Percentiles rank a stretch among this genome's conserved stretches.
phyloP scores from a whole-genome alignment of 345 rosid species.

The Geranium brycei region DNA sequence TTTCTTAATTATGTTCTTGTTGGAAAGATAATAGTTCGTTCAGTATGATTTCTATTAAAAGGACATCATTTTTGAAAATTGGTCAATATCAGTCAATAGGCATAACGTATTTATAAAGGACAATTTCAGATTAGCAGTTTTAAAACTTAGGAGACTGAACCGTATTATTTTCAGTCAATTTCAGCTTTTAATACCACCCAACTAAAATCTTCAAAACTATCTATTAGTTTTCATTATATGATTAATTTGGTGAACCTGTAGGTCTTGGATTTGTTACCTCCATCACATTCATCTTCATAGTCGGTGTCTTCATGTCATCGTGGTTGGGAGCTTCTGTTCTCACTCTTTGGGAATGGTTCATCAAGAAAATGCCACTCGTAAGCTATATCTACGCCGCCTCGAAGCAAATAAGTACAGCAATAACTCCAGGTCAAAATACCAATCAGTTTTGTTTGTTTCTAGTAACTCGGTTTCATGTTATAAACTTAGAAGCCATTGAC shows the following conservation, averaged over 20 bases:
- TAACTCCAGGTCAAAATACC: slow-evolving; percentile 25
- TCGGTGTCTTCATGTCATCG: slow-evolving; percentile 49
- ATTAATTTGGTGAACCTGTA: slow-evolving; percentile 3
- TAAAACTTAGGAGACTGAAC: too few species aligned
- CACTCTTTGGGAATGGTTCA: slow-evolving; percentile 42
- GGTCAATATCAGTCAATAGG: too few species aligned
- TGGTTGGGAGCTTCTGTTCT: slow-evolving; percentile 44
- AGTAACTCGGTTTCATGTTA: not conserved
- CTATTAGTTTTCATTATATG: not conserved
- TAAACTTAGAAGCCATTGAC: not conserved
- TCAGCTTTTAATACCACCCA: not conserved
- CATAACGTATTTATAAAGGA: too few species aligned
- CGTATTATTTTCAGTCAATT: not conserved
- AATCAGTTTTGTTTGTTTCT: not conserved
- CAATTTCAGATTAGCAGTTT: too few species aligned
- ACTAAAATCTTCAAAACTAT: not conserved
- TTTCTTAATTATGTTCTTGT: too few species aligned
- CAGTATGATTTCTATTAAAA: too few species aligned
- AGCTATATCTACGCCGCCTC: slow-evolving; percentile 42
- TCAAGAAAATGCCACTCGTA: slow-evolving; percentile 42
- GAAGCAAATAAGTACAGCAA: slow-evolving; percentile 44
- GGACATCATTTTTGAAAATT: too few species aligned
- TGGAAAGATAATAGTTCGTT: too few species aligned
- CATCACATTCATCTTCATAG: slow-evolving; percentile 33
- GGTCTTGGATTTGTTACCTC: slow-evolving; percentile 47